phyloP scores from a whole-genome alignment of 345 rosid genomes.

The Cochlearia excelsa region DNA sequence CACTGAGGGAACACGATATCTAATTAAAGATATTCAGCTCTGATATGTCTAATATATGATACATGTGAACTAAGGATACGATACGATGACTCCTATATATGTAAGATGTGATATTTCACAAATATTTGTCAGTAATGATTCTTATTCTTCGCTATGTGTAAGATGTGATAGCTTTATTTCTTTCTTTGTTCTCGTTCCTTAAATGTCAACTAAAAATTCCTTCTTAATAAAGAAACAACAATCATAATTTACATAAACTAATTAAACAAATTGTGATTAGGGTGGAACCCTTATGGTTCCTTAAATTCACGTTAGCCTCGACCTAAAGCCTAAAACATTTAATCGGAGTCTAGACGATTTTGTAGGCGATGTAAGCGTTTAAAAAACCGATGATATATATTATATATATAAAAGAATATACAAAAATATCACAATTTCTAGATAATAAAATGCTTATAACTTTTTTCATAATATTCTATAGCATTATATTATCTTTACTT shows the following conservation, averaged over 20 bases:
- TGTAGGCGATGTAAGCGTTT: too few relatives aligned
- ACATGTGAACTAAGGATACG: conserved; percentile 25
- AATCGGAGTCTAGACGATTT: too few relatives aligned
- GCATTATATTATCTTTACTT: too few relatives aligned
- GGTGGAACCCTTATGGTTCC: conserved; percentile 14
- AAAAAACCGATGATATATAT: too few relatives aligned
- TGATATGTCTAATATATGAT: conserved; percentile 4
- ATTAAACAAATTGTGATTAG: conserved; percentile 2
- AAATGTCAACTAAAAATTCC: conserved; percentile 19
- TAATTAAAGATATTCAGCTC: conserved; percentile 10
- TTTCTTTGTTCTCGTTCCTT: conserved; percentile 13
- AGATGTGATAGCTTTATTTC: conserved; percentile 15
- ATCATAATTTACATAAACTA: not conserved
- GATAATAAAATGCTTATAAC: too few relatives aligned
- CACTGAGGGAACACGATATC: conserved; percentile 26
- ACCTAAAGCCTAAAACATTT: too few relatives aligned
- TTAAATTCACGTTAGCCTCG: not conserved
- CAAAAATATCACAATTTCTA: too few relatives aligned
- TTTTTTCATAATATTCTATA: too few relatives aligned
- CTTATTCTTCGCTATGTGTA: conserved; percentile 19
- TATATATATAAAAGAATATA: too few relatives aligned
- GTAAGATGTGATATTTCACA: conserved; percentile 27
- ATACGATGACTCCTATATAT: conserved; percentile 20
- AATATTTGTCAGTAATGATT: not conserved
- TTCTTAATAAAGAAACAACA: conserved; percentile 26